Base-by-base conservation (phyloP, 2,329 filamentous ascomycete genomes). In the Curvularia hawaiiensis region DNA sequence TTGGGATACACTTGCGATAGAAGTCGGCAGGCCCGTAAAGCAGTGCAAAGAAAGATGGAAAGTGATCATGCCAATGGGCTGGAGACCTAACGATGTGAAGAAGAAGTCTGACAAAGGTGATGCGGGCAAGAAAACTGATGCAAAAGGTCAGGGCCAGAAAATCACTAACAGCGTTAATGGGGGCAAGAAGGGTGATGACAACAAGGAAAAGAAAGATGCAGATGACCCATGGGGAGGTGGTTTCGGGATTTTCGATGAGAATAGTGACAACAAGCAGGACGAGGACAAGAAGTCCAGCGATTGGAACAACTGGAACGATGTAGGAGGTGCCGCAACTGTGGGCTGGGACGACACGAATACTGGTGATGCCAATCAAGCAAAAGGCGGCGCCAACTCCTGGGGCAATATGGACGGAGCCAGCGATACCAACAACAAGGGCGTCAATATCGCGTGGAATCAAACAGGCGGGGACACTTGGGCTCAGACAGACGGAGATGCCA, bases 51-150 rank as follows among this genome's bases (percentile, higher is more conserved):
- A 50, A 0, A 67, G 77, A 16, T 80, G 72, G 63, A 72, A 71
- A 12, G 50, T 75, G 40, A 75, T 80, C 61, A 75, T 74, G 26
- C 69, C 73, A 2, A 56, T 59, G 1, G 70, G 65, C 26, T 65
- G 61, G 58, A 62, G 57, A 18, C 49, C 58, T 0, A 56, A 62
- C 18, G 58, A 49, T 47, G 56, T 52, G 38, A 44, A 54, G 31
- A 54, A 55, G 31, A 61, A 64, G 20, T 51, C 54, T 35, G 62
- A 64, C 20, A 68, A 68, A 30, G 57, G 41, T 38, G 56, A 46
- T 26, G 61, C n/a, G 11, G 54, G 53, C 41, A 61, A 52, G 54
- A 60, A 63, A 41, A 57, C 41, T 38, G 61, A 58, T 28, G 58
- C 62, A 28, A 56, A 61, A 31, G 61, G 59, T 12, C 64, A 71